These are phyloP conservation scores for Hibiscus trionum DNA, from an alignment of 345 rosid species.

Conservation along the genomic window DNA sequence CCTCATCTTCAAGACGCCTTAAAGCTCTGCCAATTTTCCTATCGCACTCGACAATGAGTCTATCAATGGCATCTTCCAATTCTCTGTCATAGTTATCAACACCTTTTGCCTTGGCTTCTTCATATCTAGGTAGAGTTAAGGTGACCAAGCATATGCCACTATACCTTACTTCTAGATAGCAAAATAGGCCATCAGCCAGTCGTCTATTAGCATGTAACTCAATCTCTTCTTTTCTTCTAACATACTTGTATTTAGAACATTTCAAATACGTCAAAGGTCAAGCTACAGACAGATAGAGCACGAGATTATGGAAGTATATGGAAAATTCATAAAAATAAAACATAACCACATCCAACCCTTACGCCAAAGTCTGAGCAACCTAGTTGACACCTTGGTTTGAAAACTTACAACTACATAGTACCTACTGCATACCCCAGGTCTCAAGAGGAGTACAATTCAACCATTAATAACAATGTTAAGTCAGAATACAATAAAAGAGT, in stretches of 20 bases:
- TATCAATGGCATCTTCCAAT: slow-evolving; percentile 91
- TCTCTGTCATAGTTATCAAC: slow-evolving; percentile 81
- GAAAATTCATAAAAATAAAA: not conserved
- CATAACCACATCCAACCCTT: not conserved
- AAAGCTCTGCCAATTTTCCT: slow-evolving; percentile 93
- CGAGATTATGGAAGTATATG: not conserved
- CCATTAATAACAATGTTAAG: not conserved
- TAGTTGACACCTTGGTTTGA: not conserved
- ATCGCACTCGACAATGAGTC: slow-evolving; percentile 94
- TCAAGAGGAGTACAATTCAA: not conserved
- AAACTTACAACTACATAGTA: not conserved
- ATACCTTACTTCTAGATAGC: not conserved
- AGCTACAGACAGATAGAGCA: not conserved
- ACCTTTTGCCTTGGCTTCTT: slow-evolving; percentile 82
- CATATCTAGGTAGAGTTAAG: slow-evolving; percentile 56
- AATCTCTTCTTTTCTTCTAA: not conserved
- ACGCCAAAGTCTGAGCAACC: not conserved
- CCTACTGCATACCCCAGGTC: not conserved
- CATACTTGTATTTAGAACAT: too few relatives aligned
- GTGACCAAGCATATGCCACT: slow-evolving; percentile 6
- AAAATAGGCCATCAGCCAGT: not conserved
- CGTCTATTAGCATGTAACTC: not conserved
- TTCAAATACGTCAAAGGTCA: not conserved
- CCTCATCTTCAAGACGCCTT: slow-evolving; percentile 96
- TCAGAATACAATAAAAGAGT: not conserved